Conservation (phyloP, 2,329 filamentous ascomycete genomes). For the Pyricularia pennisetigena region DNA sequence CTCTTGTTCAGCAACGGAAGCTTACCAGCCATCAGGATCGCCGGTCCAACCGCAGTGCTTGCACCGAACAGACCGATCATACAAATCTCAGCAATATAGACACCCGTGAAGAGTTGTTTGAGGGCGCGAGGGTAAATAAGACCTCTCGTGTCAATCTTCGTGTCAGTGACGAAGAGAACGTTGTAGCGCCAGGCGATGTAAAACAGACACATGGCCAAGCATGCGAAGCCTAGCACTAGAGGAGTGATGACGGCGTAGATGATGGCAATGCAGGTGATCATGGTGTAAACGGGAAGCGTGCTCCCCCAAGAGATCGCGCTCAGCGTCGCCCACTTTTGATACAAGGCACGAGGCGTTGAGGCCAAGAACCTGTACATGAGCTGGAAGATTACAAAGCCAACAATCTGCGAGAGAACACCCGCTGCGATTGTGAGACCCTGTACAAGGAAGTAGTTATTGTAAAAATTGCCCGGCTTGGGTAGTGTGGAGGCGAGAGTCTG, state of each 20-base stretch:
- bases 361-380: conserved; percentile 66
- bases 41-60: conserved; percentile 53
- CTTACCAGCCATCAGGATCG: conserved; percentile 56
- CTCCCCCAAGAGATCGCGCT: conserved; percentile 75
- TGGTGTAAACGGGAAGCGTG: conserved; percentile 70
- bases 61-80: conserved; percentile 75
- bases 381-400: conserved; percentile 63
- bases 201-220: conserved; percentile 67
- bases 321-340: conserved; percentile 65
- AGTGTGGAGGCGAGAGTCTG: conserved; percentile 61
- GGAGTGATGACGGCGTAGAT: conserved; percentile 80
- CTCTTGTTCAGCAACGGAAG: conserved; percentile 31
- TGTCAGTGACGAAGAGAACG: conserved; percentile 71
- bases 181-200: conserved; percentile 86
- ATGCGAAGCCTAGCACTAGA: conserved; percentile 73
- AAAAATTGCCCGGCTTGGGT: conserved; percentile 84
- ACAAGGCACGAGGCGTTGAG: conserved; percentile 71
- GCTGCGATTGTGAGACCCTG: conserved; percentile 78
- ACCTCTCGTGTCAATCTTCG: conserved; percentile 79
- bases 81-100: conserved; percentile 74
- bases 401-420: conserved; percentile 59
- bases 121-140: conserved; percentile 84
- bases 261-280: conserved; percentile 53
- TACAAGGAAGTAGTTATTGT: conserved; percentile 88
- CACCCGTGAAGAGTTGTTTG: conserved; percentile 74